Conservation (phyloP, 352 stramenopile genomes). For the Paralagenidium karlingii region DNA sequence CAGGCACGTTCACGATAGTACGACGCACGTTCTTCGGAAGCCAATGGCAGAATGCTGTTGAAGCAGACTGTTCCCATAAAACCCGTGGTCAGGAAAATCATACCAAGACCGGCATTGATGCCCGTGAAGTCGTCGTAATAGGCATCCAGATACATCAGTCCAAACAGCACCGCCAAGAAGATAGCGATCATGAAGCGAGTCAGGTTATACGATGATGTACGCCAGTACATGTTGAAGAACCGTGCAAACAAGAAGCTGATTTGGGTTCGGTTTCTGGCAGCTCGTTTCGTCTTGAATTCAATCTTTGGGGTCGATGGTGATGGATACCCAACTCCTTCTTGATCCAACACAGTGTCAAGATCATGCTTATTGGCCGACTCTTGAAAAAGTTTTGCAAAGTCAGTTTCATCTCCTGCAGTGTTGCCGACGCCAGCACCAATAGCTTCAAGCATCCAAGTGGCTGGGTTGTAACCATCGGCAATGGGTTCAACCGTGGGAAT, state of each 20-base stretch:
- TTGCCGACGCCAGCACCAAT: conserved; percentile 28
- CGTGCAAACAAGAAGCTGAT: conserved; percentile 18
- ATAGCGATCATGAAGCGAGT: conserved; percentile 57
- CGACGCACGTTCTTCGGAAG: conserved; percentile 73
- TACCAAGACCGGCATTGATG: conserved; percentile 47
- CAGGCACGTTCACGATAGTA: conserved; percentile 81
- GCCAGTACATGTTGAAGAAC: conserved; percentile 15
- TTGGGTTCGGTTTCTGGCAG: conserved; percentile 6
- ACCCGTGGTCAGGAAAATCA: conserved; percentile 76
- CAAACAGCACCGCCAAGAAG: conserved; percentile 63
- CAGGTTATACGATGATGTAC: conserved; percentile 74
- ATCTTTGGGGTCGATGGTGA: conserved; percentile 13
- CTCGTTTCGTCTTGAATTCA: conserved; percentile 15
- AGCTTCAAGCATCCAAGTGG: conserved; percentile 55
- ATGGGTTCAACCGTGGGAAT: conserved; percentile 30
- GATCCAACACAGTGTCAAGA: conserved; percentile 10
- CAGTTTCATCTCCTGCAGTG: conserved; percentile 2
- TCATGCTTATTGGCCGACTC: conserved; percentile 13
- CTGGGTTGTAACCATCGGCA: conserved; percentile 43
- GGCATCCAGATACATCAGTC: conserved; percentile 39
- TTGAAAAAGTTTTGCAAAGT: conserved; percentile 27
- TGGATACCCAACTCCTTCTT: conserved; percentile 14
- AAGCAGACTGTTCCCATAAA: conserved; percentile 78
- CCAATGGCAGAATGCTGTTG: conserved; percentile 59
- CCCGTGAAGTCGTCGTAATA: conserved; percentile 38